These are phyloP conservation scores for Linaria vulgaris DNA, from an alignment of 257 asterid genomes.

Conservation along the genomic window DNA sequence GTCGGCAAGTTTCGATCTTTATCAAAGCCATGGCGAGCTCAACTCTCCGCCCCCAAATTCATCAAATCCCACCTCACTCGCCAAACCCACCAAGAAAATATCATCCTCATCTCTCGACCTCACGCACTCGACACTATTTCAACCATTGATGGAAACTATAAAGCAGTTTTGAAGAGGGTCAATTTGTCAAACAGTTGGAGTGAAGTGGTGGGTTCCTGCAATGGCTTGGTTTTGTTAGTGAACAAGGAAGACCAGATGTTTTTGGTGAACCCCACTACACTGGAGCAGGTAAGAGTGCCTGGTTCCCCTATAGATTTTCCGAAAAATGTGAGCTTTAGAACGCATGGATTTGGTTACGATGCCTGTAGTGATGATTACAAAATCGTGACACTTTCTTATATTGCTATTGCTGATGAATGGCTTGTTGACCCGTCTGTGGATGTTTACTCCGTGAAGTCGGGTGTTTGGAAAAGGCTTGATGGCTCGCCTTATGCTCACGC, in stretches of 20 bases:
- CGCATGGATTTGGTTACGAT: slow-evolving; percentile 14
- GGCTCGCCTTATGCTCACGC: slow-evolving; percentile 12
- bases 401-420: too few relatives aligned
- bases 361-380: neutral
- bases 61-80: neutral
- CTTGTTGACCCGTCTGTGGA: slow-evolving; percentile 1
- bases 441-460: slow-evolving; percentile 7
- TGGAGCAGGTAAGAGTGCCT: neutral
- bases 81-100: neutral
- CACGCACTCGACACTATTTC: neutral
- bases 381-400: too few relatives aligned
- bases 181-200: too few relatives aligned
- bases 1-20: neutral
- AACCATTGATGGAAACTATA: neutral
- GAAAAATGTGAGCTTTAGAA: slow-evolving; percentile 8
- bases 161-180: neutral
- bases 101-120: neutral
- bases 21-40: neutral
- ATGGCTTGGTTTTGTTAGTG: too few relatives aligned
- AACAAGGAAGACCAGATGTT: too few relatives aligned
- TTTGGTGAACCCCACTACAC: neutral
- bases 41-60: neutral
- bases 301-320: neutral
- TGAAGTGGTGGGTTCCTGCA: too few relatives aligned
- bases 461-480: too few relatives aligned